Base-by-base conservation (phyloP, 2,329 filamentous ascomycete genomes). In the Monosporascus sp. region DNA sequence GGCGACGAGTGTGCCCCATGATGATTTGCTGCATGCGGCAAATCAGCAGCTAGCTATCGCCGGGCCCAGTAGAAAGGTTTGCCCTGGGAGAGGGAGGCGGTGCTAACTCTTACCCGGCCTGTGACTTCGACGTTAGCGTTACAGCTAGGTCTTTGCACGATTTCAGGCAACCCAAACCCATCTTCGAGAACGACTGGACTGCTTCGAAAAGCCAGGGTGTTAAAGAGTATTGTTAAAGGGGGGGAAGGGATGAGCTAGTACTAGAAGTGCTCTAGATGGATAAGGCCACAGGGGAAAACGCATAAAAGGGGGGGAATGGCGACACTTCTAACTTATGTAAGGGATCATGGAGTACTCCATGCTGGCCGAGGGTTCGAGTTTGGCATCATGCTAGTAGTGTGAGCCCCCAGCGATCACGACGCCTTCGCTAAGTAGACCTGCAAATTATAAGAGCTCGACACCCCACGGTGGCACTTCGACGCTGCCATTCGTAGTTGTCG, bases 1-100 rank as follows among this genome's bases (percentile, higher is more conserved):
- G 1, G 62, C 63, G 8, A 58, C n/a, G 1, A 72, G 44, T 7
- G 66, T 68, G n/a, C 70, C 70, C 65, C 65, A 70, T 52, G 55
- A 20, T 7, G 66, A 69, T 49, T 61, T 60, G 47, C 66, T 66
- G 38, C n/a, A 22, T 1, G 3, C 16, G n/a, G n/a, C 37, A 45
- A 45, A 11, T 48, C 16, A 43, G 19, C 45, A 50, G 27, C 8
- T 35, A 44, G 26, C 26, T 9, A 27, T 27, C 26, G 26, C 26
- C 26, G 26, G 26, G 26, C 26, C 8, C 26, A 27, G 26, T 1
- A 27, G 26, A 27, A 8, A 27, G 26, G 26, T 3, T 27, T 27
- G 26, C 8, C 26, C 26, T 9, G 26, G 7, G 8, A 27, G 26
- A 27, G 26, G 26, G 26, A 27, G 26, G 26, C 7, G 26, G 17